Evolutionary conservation across 768 basidiomycete species (phyloP), one percentile per base, ranked within the genome.

Genomic region (Agaricus subrufescens): DNA sequence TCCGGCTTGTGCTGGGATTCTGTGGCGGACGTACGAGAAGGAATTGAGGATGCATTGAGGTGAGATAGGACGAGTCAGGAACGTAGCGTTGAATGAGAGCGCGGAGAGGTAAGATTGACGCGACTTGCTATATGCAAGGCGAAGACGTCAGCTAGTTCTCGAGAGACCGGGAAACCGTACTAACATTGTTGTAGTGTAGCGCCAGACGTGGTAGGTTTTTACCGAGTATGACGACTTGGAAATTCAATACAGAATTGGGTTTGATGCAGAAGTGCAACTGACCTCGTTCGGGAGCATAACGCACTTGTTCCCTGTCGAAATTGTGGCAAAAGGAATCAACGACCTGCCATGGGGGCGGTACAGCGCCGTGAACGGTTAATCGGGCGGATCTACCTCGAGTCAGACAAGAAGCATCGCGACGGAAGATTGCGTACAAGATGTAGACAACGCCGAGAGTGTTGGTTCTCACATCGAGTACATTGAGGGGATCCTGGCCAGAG

Each of bases 271-370:
- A 57, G 26, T 5, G 4, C 26, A 31, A 56, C 69, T 15, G 58
- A 87, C 89, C 79, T 67, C 85, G 81, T 58, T 91, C 87, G 3
- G 89, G 86, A 1, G 83, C 87, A 45, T 76, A 66, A 27, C 87
- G 75, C 29, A 86, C 86, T 29, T 86, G 82, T 47, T 81, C 79
- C 0, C 86, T 80, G 43, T 75, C 71, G 57, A 91, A 91, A n/a
- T 60, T 59, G 5, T 67, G 69, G 63, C 88, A 90, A 65, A 93
- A 94, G 10, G 75, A 65, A 43, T 72, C 62, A 26, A 91, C 69
- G 3, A 77, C 63, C 1, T 66, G 58, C 62, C 74, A 70, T 0
- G 75, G 66, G 1, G 83, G 80, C 29, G 73, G 74, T 29, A 69
- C 72, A 0, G 74, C 67, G 23, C 71, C 70, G 1, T 69, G 55